A percentile compares a stretch with the other conserved stretches of the same genome.
Conservation (phyloP, 495 filamentous ascomycete genomes). For the Neurospora intermedia region DNA sequence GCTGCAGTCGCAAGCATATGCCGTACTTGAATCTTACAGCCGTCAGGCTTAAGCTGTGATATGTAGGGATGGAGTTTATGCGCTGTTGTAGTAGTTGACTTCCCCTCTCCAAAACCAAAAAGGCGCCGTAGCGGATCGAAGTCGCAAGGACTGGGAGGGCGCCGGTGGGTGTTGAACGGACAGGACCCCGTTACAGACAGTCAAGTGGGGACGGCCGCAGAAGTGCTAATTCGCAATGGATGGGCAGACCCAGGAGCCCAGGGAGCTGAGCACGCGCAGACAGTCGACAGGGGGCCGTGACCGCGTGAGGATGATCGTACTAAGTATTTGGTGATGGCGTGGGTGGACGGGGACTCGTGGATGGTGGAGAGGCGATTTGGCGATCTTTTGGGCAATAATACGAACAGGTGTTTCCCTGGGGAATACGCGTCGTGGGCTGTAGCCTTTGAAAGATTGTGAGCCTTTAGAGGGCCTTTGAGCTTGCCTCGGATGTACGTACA, state of each 20-base stretch:
- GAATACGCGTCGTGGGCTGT: neutral
- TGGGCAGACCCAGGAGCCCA: neutral
- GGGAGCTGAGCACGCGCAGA: neutral
- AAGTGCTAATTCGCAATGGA: neutral
- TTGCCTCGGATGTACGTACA: neutral
- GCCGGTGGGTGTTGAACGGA: neutral
- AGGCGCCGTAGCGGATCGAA: neutral
- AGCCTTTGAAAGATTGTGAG: neutral
- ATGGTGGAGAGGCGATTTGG: neutral
- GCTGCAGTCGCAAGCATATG: neutral
- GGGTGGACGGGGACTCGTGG: neutral
- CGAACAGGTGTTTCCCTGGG: neutral
- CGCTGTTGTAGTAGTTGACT: neutral
- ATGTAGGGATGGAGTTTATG: neutral
- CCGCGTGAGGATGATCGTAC: neutral
- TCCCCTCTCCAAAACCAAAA: neutral
- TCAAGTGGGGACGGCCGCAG: neutral
- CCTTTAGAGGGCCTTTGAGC: neutral
- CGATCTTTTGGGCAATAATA: neutral
- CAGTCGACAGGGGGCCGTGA: neutral
- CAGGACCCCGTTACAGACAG: neutral
- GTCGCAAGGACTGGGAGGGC: neutral
- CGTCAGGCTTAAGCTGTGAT: neutral
- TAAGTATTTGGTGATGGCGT: neutral
- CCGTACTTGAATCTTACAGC: neutral